Evolutionary conservation across 805 yeast species (phyloP), one percentile per base, ranked within the genome.

Genomic region (Nadsonia fulvescens): DNA sequence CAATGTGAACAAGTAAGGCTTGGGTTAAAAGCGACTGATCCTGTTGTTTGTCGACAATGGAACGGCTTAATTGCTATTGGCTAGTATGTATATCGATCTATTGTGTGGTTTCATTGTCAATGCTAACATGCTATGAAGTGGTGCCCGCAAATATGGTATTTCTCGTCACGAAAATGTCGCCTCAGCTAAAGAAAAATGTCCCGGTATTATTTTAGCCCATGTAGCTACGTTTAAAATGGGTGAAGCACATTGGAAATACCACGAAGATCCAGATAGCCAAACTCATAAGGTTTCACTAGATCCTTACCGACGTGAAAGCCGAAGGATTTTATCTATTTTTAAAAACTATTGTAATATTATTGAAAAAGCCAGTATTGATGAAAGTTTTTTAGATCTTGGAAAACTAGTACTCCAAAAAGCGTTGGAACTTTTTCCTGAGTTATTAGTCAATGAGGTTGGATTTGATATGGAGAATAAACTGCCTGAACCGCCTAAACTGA

Each of bases 11-110:
- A 75, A 37, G 54, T 78, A 5, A 51, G 94, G 21, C 57, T 79
- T 10, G 73, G 73, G 0, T 50, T 74, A 9, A 49, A 70, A 2
- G 54, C 53, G 2, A 66, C 69, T 3, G 83, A 70, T 34, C 95
- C 98, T 0, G 74, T 89, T 2, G 95, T 82, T 0, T 83, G 95
- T 46, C 79, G 81, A 4, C 98, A 89, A 42, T 89, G 98, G 98
- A 58, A 62, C 24, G 61, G 83, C 0, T 52, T 89, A 3, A 86
- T 89, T 32, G 98, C 98, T 0, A 91, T 89, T 0, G 54, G 51
- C 33, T 56, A 56, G 43, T 39, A 25, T 8, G 43, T 29, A 8
- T 5, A 10, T 7, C 10, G 5, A 13, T 8, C 7, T 14, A 3
- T 5, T 9, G 8, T 16, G 3, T 18, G 16, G 18, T n/a, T 3